Percentiles rank a stretch among this genome's conserved stretches.
Evolutionary conservation across 768 basidiomycete species (phyloP).

Genomic region (Pisolithus tinctorius): DNA sequence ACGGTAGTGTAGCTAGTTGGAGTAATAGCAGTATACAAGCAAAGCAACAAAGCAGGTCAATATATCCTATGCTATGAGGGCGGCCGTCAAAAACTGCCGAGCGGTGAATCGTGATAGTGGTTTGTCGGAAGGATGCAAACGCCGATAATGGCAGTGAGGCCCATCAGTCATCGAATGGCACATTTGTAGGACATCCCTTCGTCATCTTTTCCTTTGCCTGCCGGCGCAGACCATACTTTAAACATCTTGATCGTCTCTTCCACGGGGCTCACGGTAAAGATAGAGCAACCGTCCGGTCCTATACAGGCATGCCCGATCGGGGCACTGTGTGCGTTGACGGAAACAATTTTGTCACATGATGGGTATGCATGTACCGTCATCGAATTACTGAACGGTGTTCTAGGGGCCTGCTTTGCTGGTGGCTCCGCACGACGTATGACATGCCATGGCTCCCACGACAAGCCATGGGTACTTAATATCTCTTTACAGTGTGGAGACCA

Average conservation of each 20-base stretch:
- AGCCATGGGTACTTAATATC: conserved; percentile 72
- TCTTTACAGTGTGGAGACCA: conserved; percentile 82
- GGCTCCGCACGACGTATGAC: conserved; percentile 11
- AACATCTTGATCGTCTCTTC: conserved; percentile 72
- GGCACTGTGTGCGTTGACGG: conserved; percentile 49
- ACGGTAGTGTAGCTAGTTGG: no score
- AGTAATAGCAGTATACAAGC: no score
- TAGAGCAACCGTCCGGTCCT: conserved; percentile 52
- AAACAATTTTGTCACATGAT: conserved; percentile 42
- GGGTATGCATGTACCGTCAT: conserved; percentile 51
- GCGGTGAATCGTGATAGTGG: no score
- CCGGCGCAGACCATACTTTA: conserved; percentile 48
- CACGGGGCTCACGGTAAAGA: conserved; percentile 57
- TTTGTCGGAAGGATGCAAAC: neutral
- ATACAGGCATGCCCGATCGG: conserved; percentile 56
- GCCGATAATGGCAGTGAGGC: no score
- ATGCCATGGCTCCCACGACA: conserved; percentile 22
- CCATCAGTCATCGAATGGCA: conserved; percentile 17
- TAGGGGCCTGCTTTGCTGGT: conserved; percentile 15
- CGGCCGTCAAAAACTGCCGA: no score
- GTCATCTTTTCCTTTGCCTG: conserved; percentile 11
- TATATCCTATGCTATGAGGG: no score
- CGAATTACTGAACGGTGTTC: conserved; percentile 31
- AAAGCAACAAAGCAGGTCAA: no score
- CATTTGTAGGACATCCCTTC: conserved; percentile 19